Base-by-base conservation (phyloP, 1,284 basidiomycete genomes). In the Papiliotrema laurentii region DNA sequence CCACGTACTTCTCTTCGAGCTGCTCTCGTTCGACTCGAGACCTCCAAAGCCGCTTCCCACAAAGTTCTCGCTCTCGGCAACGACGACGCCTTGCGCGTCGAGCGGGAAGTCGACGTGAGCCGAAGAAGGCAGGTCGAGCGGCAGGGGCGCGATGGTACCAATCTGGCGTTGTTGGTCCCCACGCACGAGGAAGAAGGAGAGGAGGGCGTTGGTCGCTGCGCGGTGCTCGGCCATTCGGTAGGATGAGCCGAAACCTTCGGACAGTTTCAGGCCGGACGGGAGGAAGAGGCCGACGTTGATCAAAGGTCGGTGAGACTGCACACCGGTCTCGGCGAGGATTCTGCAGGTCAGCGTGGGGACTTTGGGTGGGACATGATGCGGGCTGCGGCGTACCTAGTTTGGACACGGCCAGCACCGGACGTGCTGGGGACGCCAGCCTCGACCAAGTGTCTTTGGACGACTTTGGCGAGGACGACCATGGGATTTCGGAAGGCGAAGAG, bases 181-280 rank as follows among this genome's bases (percentile, higher is more conserved):
- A 31, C 66, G 55, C 19, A 72, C 63, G 5, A 69, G 58, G 58
- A 64, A 74, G 28, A 74, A 49, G 19, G 63, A 61, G 13, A 60
- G 54, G 5, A 74, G 57, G 14, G 67, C 72, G 52, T 74, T 73
- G 43, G 60, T 58, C 1, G 69, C 65, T 68, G 90, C 92, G 51
- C 96, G 79, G 75, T 84, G 96, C 74, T 97, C 90, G 16, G 92
- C 93, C 94, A 98, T 98, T 67, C 83, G 83, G 50, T 97, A 77
- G 16, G 88, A 91, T 60, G 84, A 88, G 41, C 96, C 96, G 66
- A 91, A 91, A 7, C 92, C 93, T 75, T 99, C 93, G 13, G 94
- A 91, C 2, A 99, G 80, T 75, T 97, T 84, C 25, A 76, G 60
- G 56, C 87, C 86, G 19, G 81, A 81, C 6, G 87, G 86, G n/a